Evolutionary conservation across 208 protist genomes (phyloP).

Genomic region (Leishmania braziliensis): DNA sequence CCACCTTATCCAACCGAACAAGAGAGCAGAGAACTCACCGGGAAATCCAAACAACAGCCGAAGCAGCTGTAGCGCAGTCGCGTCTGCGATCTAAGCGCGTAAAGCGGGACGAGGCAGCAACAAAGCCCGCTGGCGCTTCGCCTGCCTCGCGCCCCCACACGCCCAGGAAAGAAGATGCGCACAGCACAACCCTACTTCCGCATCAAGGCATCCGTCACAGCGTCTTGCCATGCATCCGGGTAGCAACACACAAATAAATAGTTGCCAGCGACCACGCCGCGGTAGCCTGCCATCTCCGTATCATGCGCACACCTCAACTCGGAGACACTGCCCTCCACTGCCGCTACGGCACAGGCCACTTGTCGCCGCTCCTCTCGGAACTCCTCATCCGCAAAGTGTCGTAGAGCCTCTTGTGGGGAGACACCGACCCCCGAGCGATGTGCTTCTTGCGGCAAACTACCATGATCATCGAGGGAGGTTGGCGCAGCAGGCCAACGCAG

Average conservation of each 20-base stretch:
- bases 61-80: background rate
- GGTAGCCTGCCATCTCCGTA: slow-evolving; percentile 21
- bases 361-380: background rate
- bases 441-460: background rate
- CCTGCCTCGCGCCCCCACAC: background rate
- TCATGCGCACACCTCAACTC: background rate
- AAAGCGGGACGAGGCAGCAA: background rate
- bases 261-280: slow-evolving; percentile 25
- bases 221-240: slow-evolving; percentile 15
- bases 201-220: background rate
- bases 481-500: background rate
- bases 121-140: background rate
- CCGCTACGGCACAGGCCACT: slow-evolving; percentile 8
- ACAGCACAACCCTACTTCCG: background rate
- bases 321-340: slow-evolving; percentile 6
- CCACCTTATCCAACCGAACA: background rate
- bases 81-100: background rate
- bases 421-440: background rate
- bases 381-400: background rate
- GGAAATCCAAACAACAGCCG: background rate
- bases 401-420: background rate
- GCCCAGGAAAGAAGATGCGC: background rate
- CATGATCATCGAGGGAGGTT: background rate
- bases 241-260: slow-evolving; percentile 40
- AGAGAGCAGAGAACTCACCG: background rate